Conservation (phyloP, 225 moss, liverwort and hornwort genomes). For the Pseudisothecium myosuroides region DNA sequence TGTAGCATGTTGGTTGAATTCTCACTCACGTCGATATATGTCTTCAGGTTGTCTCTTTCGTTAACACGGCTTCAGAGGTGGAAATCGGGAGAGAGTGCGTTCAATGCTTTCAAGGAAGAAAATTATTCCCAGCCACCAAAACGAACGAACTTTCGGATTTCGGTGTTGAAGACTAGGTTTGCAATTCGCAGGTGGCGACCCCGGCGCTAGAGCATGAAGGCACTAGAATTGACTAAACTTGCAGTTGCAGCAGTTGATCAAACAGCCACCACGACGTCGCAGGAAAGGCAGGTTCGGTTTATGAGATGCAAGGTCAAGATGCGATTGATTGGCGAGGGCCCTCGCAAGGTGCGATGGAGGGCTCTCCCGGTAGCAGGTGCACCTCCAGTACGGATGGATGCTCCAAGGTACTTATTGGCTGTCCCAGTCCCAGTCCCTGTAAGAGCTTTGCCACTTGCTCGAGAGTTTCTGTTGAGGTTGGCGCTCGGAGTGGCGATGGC, state of each 20-base stretch:
- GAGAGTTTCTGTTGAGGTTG: background rate
- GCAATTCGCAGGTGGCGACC: background rate
- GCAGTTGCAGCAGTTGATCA: background rate
- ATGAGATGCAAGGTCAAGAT: slow-evolving; percentile 35
- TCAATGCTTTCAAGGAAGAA: background rate
- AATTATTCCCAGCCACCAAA: background rate
- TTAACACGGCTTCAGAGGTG: background rate
- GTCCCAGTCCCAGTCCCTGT: slow-evolving; percentile 9
- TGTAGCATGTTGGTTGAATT: background rate
- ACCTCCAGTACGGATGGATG: slow-evolving; percentile 6
- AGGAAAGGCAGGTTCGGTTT: background rate
- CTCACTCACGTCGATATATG: background rate
- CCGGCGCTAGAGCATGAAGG: slow-evolving; percentile 14
- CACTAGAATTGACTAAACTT: background rate
- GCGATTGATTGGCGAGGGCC: background rate
- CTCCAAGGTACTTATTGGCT: background rate
- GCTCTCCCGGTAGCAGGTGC: background rate
- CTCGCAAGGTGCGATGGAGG: background rate
- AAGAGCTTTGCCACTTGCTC: background rate
- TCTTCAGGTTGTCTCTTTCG: background rate
- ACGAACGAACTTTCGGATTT: background rate
- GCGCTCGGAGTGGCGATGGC: slow-evolving; percentile 25
- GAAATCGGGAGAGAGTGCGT: background rate
- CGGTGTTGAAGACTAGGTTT: background rate
- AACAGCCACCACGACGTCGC: background rate